Conservation (phyloP, 2,329 filamentous ascomycete species). For the Plenodomus biglobosus region DNA sequence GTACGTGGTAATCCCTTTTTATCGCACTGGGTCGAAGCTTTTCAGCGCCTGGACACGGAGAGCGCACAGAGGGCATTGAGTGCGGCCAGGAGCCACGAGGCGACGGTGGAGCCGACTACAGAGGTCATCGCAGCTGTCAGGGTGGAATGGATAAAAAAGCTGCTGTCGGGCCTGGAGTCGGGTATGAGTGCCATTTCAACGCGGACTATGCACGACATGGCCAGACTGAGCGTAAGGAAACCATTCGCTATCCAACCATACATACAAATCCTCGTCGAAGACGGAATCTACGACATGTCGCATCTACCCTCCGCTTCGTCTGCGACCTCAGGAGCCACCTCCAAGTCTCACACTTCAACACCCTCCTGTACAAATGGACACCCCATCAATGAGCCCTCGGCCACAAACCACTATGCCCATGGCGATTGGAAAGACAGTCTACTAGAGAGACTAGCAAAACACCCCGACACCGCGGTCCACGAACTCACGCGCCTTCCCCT, state of each 20-base stretch:
- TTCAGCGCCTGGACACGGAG: conserved; percentile 20
- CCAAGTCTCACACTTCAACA: too few relatives aligned
- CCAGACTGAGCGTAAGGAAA: conserved; percentile 7
- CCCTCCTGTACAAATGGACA: background rate
- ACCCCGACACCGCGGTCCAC: conserved; percentile 26
- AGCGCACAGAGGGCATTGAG: background rate
- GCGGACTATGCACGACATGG: conserved; percentile 16
- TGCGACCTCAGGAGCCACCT: background rate
- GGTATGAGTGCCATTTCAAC: conserved; percentile 12
- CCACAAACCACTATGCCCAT: background rate
- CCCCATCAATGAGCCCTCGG: background rate
- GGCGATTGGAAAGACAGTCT: background rate
- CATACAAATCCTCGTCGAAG: conserved; percentile 42
- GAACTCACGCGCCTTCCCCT: conserved; percentile 42
- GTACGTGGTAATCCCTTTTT: conserved; percentile 44
- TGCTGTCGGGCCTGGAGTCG: background rate
- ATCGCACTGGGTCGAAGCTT: conserved; percentile 45
- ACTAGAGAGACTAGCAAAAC: conserved; percentile 13
- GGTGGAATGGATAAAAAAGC: background rate
- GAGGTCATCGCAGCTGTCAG: conserved; percentile 14
- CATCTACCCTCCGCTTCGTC: conserved; percentile 9
- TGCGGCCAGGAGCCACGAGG: background rate
- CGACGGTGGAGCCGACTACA: conserved; percentile 8
- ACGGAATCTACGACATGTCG: conserved; percentile 38
- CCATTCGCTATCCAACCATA: conserved; percentile 34